Conservation (phyloP, 495 filamentous ascomycete genomes). For the Penicillium psychrofluorescens region DNA sequence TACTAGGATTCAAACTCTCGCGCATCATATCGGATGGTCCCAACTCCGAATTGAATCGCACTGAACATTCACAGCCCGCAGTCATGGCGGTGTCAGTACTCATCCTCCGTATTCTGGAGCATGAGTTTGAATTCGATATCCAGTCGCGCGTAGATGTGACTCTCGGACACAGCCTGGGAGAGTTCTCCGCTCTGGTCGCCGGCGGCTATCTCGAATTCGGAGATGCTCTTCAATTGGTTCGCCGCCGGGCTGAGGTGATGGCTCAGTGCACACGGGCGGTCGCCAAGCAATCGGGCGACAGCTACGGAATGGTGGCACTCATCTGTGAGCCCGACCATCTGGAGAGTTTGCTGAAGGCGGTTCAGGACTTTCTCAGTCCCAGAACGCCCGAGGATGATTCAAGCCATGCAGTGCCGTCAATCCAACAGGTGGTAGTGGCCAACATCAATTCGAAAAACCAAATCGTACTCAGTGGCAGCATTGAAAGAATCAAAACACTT, state of each 20-base stretch:
- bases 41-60: constrained; percentile 64
- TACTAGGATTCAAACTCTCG: constrained; percentile 60
- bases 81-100: constrained; percentile 92
- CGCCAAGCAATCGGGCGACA: constrained; percentile 54
- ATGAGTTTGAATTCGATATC: constrained; percentile 71
- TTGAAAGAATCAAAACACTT: constrained; percentile 78
- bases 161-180: constrained; percentile 89
- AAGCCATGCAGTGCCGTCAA: constrained; percentile 55
- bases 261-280: constrained; percentile 62
- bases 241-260: constrained; percentile 79
- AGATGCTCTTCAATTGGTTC: constrained; percentile 72
- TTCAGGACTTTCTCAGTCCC: constrained; percentile 74
- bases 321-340: constrained; percentile 77
- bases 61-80: constrained; percentile 86
- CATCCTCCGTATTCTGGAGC: constrained; percentile 82
- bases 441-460: constrained; percentile 96
- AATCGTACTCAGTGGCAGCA: constrained; percentile 86
- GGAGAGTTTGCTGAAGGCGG: constrained; percentile 55
- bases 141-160: constrained; percentile 66
- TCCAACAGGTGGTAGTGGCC: constrained; percentile 83
- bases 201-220: constrained; percentile 68
- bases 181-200: constrained; percentile 85
- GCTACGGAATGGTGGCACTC: constrained; percentile 88
- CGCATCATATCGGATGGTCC: constrained; percentile 76
- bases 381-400: constrained; percentile 56